Evolutionary conservation across 805 yeast species (phyloP).

Genomic region (Barnettozyma sp.): DNA sequence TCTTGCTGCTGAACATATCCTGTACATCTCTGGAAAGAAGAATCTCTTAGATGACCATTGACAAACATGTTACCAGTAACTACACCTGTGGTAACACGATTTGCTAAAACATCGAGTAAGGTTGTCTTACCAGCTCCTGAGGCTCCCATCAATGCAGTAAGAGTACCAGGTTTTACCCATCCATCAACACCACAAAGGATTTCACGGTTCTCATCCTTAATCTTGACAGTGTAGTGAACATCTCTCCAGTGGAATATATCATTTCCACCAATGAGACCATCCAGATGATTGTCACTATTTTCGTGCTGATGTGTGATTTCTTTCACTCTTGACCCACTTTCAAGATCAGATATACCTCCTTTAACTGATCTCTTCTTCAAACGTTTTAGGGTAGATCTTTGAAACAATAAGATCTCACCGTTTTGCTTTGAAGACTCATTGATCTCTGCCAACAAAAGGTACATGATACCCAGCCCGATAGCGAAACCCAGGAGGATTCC

Average conservation of each 20-base stretch:
- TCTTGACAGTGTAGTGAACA: slow-evolving; percentile 62
- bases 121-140: slow-evolving; percentile 84
- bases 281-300: slow-evolving; percentile 16
- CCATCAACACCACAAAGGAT: slow-evolving; percentile 65
- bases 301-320: slow-evolving; percentile 4
- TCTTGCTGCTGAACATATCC: slow-evolving; percentile 74
- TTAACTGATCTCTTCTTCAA: slow-evolving; percentile 34
- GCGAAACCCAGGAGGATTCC: slow-evolving; percentile 56
- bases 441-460: slow-evolving; percentile 47
- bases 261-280: slow-evolving; percentile 29
- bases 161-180: slow-evolving; percentile 77
- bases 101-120: slow-evolving; percentile 61
- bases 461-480: slow-evolving; percentile 46
- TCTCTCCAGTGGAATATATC: slow-evolving; percentile 75
- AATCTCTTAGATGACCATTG: slow-evolving; percentile 53
- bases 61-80: slow-evolving; percentile 63
- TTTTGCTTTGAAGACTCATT: slow-evolving; percentile 58
- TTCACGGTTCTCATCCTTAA: slow-evolving; percentile 52
- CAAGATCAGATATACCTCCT: slow-evolving; percentile 21
- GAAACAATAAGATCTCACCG: slow-evolving; percentile 65
- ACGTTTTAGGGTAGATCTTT: slow-evolving; percentile 39
- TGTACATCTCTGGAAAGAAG: slow-evolving; percentile 49
- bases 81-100: slow-evolving; percentile 66
- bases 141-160: slow-evolving; percentile 73
- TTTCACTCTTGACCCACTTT: slow-evolving; percentile 23